Percentiles rank a stretch among this genome's conserved stretches.
phyloP scores from a whole-genome alignment of 2,329 filamentous ascomycete species.

The Penicillium fuscoglaucum region DNA sequence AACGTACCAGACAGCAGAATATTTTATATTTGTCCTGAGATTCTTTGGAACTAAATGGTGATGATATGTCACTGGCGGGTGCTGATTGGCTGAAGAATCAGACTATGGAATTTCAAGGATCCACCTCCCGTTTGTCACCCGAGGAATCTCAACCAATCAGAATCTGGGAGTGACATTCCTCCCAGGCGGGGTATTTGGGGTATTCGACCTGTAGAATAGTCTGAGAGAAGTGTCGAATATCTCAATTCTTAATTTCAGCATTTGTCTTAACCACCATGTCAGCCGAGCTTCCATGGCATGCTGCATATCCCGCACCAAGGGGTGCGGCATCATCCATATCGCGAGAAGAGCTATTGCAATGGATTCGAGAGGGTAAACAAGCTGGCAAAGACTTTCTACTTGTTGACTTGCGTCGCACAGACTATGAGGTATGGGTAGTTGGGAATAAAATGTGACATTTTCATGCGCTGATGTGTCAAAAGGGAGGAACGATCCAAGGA shows the following conservation, averaged over 20 bases:
- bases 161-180: constrained; percentile 5
- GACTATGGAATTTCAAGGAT: no score
- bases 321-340: constrained; percentile 30
- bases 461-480: neutral
- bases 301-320: constrained; percentile 41
- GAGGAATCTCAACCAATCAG: constrained; percentile 5
- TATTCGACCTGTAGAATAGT: neutral
- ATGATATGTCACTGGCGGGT: constrained; percentile 9
- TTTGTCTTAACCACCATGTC: neutral
- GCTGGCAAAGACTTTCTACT: constrained; percentile 42
- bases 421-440: constrained; percentile 44
- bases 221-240: no score
- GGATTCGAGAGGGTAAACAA: constrained; percentile 34
- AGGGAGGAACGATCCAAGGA: constrained; percentile 60
- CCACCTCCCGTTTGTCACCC: no score
- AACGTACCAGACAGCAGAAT: neutral
- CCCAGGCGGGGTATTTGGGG: neutral
- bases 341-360: constrained; percentile 39
- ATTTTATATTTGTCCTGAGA: neutral
- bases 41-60: neutral
- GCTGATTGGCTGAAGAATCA: constrained; percentile 15
- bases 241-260: neutral
- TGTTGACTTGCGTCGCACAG: constrained; percentile 49
- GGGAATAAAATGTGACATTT: neutral
- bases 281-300: constrained; percentile 39